Base-by-base conservation (phyloP, 352 stramenopile genomes). In the Aphanomyces stellatus region DNA sequence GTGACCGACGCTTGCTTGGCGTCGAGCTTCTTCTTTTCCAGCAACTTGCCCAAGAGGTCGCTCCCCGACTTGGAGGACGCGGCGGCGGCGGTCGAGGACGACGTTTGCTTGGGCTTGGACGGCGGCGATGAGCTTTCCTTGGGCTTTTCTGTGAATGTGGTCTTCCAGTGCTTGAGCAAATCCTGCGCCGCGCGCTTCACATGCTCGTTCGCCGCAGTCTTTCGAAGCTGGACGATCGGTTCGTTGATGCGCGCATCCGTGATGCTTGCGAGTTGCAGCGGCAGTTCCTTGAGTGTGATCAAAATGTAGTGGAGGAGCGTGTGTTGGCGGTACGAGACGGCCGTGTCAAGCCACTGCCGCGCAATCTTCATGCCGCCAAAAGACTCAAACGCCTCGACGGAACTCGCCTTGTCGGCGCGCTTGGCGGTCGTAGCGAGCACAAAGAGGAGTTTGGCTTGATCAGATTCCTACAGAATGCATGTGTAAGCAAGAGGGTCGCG, bases 241-340 rank as follows among this genome's bases (percentile, higher is more conserved):
- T 94, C 83, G 77, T 94, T 94, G 70, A 94, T 94, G 57, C 76
- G 76, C 66, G 85, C 85, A 72, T 92, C 83, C 49, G 85, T 94
- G 74, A 94, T 94, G 75, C 83, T 91, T 72, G 74, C 79, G 72
- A 94, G 82, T 76, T 90, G 80, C 60, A 94, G 75, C 49, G 85
- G 83, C 69, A 94, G 71, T 30, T 77, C 78, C 72, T 92, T 88
- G 51, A 94, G 71, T 62, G 91, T 84, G 71, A 88, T 79, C 70
- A 94, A 78, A 49, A 94, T 72, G 53, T 92, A 70, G 53, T 91
- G 80, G 42, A 94, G 73, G 51, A 94, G 74, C 51, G 91, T 82
- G 30, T 76, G 88, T 71, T 94, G 85, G 68, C 85, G 82, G 81
- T 82, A 92, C 24, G 87, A 75, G 4, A 92, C 81, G 17, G 83